Evolutionary conservation across 2,329 filamentous ascomycete species (phyloP).

Genomic region (Paracoccidioides brasiliensis): DNA sequence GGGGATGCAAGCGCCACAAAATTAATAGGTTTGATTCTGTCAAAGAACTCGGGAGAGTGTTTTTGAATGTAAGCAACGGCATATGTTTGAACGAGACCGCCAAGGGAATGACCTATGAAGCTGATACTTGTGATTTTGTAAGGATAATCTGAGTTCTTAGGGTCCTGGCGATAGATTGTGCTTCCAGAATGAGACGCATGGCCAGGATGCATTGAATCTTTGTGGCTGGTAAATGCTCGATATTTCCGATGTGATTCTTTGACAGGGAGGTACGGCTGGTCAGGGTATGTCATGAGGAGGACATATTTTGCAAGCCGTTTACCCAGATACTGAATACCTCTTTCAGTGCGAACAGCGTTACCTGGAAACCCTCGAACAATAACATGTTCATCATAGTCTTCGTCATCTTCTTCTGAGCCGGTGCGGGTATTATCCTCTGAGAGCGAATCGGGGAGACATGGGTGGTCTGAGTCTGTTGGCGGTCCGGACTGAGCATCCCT

Average conservation of each 20-base stretch:
- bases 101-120: constrained; percentile 83
- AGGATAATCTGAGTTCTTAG: constrained; percentile 32
- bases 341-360: constrained; percentile 82
- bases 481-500: constrained; percentile 13
- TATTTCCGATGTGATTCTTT: constrained; percentile 42
- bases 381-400: constrained; percentile 48
- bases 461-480: not conserved
- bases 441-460: constrained; percentile 2
- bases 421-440: constrained; percentile 4
- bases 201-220: constrained; percentile 19
- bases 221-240: constrained; percentile 34
- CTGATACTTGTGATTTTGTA: constrained; percentile 91
- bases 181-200: constrained; percentile 29
- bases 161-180: constrained; percentile 44
- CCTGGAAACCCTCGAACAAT: constrained; percentile 82
- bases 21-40: constrained; percentile 73
- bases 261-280: constrained; percentile 71
- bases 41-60: constrained; percentile 82
- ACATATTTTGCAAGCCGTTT: constrained; percentile 89
- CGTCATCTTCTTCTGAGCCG: constrained; percentile 15
- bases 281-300: constrained; percentile 78
- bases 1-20: constrained; percentile 82
- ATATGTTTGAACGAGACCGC: constrained; percentile 82
- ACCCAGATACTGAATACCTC: constrained; percentile 91
- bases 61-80: constrained; percentile 95